phyloP scores from a whole-genome alignment of 352 stramenopile genomes.

The Elongisporangium undulatum region DNA sequence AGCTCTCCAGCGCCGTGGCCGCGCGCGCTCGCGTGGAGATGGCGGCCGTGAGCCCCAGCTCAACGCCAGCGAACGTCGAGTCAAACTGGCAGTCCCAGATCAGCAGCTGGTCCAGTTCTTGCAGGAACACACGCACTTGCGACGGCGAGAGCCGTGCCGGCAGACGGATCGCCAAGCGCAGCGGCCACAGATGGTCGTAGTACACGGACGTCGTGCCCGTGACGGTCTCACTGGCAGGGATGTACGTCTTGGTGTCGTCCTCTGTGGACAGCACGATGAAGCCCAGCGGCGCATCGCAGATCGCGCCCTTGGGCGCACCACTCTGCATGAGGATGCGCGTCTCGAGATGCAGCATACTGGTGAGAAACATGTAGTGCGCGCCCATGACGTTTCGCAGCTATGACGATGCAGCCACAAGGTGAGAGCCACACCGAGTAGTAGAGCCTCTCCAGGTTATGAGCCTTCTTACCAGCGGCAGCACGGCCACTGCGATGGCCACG shows the following conservation, averaged over 20 bases:
- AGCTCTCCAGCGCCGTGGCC: slow-evolving; percentile 1
- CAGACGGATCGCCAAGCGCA: slow-evolving; percentile 44
- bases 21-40: slow-evolving; percentile 7
- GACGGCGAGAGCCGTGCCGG: slow-evolving; percentile 22
- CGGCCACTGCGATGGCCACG: slow-evolving; percentile 45
- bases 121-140: slow-evolving; percentile 49
- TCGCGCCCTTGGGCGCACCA: slow-evolving; percentile 31
- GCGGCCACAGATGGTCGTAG: slow-evolving; percentile 45
- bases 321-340: slow-evolving; percentile 38
- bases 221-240: slow-evolving; percentile 53
- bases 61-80: slow-evolving; percentile 4
- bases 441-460: neutral
- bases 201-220: slow-evolving; percentile 48
- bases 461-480: slow-evolving; percentile 44
- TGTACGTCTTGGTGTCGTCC: slow-evolving; percentile 56
- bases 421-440: slow-evolving; percentile 3
- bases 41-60: neutral
- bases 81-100: slow-evolving; percentile 27
- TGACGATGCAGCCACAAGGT: slow-evolving; percentile 3
- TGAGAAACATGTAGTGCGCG: slow-evolving; percentile 73
- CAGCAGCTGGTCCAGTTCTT: slow-evolving; percentile 58
- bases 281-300: slow-evolving; percentile 55
- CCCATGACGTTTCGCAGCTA: slow-evolving; percentile 70
- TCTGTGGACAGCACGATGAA: slow-evolving; percentile 61
- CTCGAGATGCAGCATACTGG: slow-evolving; percentile 61